Evolutionary conservation across 176 grass and related monocot species (phyloP).

Genomic region (Eleusine indica): DNA sequence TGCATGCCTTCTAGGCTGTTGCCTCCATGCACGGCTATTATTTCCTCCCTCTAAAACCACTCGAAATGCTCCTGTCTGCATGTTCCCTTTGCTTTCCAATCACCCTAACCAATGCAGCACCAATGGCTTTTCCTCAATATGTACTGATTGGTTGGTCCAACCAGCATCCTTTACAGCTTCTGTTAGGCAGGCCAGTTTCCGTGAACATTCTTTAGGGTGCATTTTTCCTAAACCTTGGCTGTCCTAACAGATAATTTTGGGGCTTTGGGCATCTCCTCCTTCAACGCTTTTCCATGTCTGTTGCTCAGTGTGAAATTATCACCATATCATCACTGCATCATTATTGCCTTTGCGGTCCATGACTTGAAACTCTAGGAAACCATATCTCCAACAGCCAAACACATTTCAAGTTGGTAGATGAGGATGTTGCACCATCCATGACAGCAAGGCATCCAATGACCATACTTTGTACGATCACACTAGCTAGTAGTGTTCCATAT

Average conservation of each 20-base stretch:
- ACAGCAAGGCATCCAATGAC: conserved; percentile 35
- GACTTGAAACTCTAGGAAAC: conserved; percentile 1
- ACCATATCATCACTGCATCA: conserved; percentile 24
- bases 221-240: conserved; percentile 3
- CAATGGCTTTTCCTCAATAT: conserved; percentile 26
- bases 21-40: not conserved
- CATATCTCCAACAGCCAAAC: conserved; percentile 30
- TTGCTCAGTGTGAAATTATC: conserved; percentile 30
- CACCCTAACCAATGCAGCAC: conserved; percentile 45
- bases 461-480: not conserved
- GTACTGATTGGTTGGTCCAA: conserved; percentile 48
- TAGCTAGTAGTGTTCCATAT: not conserved
- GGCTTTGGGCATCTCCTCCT: conserved; percentile 12
- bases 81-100: conserved; percentile 53
- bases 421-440: conserved; percentile 53
- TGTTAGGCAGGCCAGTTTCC: conserved; percentile 36
- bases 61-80: conserved; percentile 7
- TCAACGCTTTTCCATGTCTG: not conserved
- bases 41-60: conserved; percentile 30
- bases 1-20: not conserved
- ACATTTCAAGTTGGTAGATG: conserved; percentile 40
- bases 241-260: conserved; percentile 3
- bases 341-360: conserved; percentile 17
- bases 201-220: conserved; percentile 21
- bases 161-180: conserved; percentile 32